Base-by-base conservation (phyloP, 202 grass and related monocot species). In the Bolboschoenoplectus hybrid region DNA sequence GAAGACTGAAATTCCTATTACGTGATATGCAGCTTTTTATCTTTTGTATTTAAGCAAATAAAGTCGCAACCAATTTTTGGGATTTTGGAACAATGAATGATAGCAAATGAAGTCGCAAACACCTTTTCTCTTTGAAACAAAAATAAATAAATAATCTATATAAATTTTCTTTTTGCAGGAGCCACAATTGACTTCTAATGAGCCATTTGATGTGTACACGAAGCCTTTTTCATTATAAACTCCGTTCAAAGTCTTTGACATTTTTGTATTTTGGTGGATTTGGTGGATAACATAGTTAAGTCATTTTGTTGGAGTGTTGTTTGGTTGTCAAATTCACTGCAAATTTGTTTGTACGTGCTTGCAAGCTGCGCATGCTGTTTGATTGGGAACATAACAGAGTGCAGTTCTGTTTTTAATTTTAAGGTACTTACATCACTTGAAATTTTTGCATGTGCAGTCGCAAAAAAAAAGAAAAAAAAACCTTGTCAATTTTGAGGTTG, bases 171-270 rank as follows among this genome's bases (percentile, higher is more conserved):
- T 67, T 76, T 82, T 26, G 64, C 85, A 90, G 89, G 85, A 90
- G n/a, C 89, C 89, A 43, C 89, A 90, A 52, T 65, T 90, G 36
- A 90, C 89, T 9, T 79, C 89, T 52, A 82, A 46, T n/a, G 12
- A 85, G 38, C 69, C 76, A 74, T 88, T 90, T 81, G 89, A 90
- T 81, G 66, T 82, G 32, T 90, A 90, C 81, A 55, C 10, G 7
- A 90, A 90, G 74, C 85, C 89, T 11, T 90, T 90, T 40, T 85
- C 66, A 47, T 41, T 90, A 52, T 90, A 26, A 90, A 36, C 68
- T 82, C 26, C 41, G 64, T 76, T 34, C 4, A 35, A 40, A 57
- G 74, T 40, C 10, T 8, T 1, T 47, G 26, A 26, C 20, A 46
- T 57, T 26, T 47, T 26, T 47, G 2, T 66, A 10, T 67, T 67